These are phyloP conservation scores for Saccharomyces hybrid DNA, from an alignment of 1,139 yeast genomes.

Conservation along the genomic window DNA sequence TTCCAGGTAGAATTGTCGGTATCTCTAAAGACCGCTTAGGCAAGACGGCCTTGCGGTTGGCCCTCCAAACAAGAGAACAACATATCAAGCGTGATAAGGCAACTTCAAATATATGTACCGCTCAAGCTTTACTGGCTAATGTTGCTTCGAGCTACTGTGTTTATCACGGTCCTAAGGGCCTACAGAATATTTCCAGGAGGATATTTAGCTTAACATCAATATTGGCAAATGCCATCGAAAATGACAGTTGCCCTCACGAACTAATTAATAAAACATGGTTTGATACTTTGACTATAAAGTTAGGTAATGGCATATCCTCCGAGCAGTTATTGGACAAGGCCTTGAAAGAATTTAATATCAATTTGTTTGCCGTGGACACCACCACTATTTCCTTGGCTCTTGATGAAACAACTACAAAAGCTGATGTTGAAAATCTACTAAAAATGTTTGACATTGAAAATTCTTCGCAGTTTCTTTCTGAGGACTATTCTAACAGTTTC, in stretches of 20 bases:
- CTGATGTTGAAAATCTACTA: conserved; percentile 54
- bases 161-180: conserved; percentile 93
- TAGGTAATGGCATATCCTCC: conserved; percentile 42
- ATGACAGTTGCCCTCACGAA: conserved; percentile 42
- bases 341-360: conserved; percentile 54
- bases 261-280: conserved; percentile 64
- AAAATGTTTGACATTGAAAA: conserved; percentile 42
- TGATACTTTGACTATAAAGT: conserved; percentile 73
- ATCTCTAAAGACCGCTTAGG: conserved; percentile 88
- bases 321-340: conserved; percentile 54
- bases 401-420: conserved; percentile 73
- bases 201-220: conserved; percentile 69
- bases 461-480: conserved; percentile 9
- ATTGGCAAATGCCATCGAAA: conserved; percentile 51
- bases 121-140: conserved; percentile 92
- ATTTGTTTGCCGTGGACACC: conserved; percentile 63
- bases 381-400: conserved; percentile 62
- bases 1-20: conserved; percentile 95
- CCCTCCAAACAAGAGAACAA: conserved; percentile 96
- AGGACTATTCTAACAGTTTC: conserved; percentile 23
- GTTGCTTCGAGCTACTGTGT: conserved; percentile 95
- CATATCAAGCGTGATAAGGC: conserved; percentile 97
- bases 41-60: conserved; percentile 78
- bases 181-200: conserved; percentile 68
- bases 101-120: conserved; percentile 94